phyloP scores from a whole-genome alignment of 2,329 filamentous ascomycete species.

The Chalaropsis thielavioides region DNA sequence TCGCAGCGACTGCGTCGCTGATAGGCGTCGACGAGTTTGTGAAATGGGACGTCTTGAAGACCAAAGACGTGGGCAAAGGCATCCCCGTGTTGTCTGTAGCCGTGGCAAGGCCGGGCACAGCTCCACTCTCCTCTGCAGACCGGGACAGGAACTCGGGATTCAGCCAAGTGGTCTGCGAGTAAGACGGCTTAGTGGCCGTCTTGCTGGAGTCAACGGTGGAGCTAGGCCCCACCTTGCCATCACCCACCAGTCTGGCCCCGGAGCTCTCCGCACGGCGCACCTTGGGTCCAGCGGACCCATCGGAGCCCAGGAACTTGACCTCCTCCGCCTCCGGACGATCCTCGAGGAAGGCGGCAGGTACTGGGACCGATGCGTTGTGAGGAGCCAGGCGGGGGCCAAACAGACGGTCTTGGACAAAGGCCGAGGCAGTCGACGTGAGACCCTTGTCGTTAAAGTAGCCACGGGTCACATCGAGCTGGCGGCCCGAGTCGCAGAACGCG shows the following conservation, averaged over 20 bases:
- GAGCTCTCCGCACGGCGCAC: neutral
- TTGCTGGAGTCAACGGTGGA: neutral
- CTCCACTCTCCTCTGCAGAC: neutral
- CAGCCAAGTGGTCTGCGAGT: neutral
- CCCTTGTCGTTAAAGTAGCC: neutral
- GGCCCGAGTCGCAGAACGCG: conserved; percentile 5
- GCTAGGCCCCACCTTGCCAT: neutral
- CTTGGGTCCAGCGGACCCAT: neutral
- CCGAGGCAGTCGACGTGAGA: neutral
- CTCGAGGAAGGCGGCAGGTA: neutral
- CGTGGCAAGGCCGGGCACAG: neutral
- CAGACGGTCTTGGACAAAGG: neutral
- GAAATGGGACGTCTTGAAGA: neutral
- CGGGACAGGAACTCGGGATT: neutral
- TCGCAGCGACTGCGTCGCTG: neutral
- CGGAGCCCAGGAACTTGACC: neutral
- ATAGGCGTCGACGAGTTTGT: neutral
- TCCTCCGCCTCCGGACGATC: neutral
- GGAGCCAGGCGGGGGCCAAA: conserved; percentile 1
- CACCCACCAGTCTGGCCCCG: neutral
- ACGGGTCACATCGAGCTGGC: neutral
- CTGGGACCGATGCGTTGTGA: neutral
- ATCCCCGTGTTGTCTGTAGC: neutral
- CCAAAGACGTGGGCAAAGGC: neutral
- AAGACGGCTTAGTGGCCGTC: neutral